Base-by-base conservation (phyloP, 805 yeast genomes). In the Tetrapisispora iriomotensis region DNA sequence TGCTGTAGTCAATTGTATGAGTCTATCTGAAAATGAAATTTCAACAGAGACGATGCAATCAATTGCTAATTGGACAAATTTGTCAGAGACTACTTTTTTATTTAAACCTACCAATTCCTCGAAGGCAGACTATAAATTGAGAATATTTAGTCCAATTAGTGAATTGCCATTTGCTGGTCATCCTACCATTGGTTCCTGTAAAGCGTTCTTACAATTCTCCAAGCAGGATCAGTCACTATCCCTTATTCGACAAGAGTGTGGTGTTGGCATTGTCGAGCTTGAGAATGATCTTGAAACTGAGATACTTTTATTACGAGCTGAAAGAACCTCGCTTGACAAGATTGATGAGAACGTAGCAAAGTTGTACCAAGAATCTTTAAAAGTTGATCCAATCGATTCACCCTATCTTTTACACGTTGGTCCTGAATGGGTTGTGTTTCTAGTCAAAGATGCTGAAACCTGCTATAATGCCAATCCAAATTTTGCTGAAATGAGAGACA, bases 81-180 rank as follows among this genome's bases (percentile, higher is more conserved):
- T 75, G 21, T 73, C 80, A 1, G 82, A 76, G 43, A 72, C 81
- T 0, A 70, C 77, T 0, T 75, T 75, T 46, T 58, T 75, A 8
- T 51, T 62, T 33, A 65, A 64, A 21, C 67, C 76, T 6, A 61
- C 69, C 0, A 44, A 44, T 8, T 14, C 28, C 7, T 39, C 51
- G 1, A 48, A 50, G 6, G 73, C 72, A 4, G 72, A 71, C 50
- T 76, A 75, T 53, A 60, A 52, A 39, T 55, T 74, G 6, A 58
- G 78, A 24, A 75, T 76, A 3, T 75, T 74, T 49, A 61, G 71
- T 0, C 71, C 76, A 2, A 44, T 29, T 2, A 29, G 33, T 3
- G 81, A 76, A 46, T 49, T 76, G 19, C 77, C 78, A 7, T 76
- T 75, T 60, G 81, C 82, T 1, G 82, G 82, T 6, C 82, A 76